Evolutionary conservation across 2,329 filamentous ascomycete species (phyloP).

Genomic region (Paecilomyces sp.): DNA sequence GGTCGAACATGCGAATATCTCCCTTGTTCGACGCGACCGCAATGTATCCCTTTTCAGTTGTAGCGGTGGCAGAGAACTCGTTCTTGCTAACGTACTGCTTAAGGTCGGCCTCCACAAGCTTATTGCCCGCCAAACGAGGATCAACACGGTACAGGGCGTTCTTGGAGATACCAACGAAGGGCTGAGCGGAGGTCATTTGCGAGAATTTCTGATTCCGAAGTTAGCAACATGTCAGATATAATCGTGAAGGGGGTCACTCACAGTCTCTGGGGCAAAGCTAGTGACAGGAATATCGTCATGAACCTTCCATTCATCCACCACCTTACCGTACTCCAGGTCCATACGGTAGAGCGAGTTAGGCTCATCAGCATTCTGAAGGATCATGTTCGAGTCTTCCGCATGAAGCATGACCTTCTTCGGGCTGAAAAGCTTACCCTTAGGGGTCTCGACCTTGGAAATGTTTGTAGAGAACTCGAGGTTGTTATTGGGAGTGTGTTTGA

Average conservation of each 20-base stretch:
- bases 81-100: slow-evolving; percentile 98
- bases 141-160: slow-evolving; percentile 94
- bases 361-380: slow-evolving; percentile 73
- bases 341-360: slow-evolving; percentile 92
- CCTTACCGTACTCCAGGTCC: slow-evolving; percentile 96
- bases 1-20: slow-evolving; percentile 93
- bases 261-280: slow-evolving; percentile 84
- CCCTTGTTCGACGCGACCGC: slow-evolving; percentile 97
- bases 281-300: slow-evolving; percentile 92
- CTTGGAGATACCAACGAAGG: slow-evolving; percentile 85
- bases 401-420: slow-evolving; percentile 97
- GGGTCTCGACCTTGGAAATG: slow-evolving; percentile 91
- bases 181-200: slow-evolving; percentile 92
- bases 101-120: slow-evolving; percentile 84
- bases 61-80: slow-evolving; percentile 89
- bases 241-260: slow-evolving; percentile 26
- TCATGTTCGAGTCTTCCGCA: slow-evolving; percentile 81
- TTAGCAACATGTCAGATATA: slow-evolving; percentile 16
- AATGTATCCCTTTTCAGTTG: slow-evolving; percentile 93
- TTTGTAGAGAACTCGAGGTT: slow-evolving; percentile 93
- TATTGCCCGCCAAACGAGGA: slow-evolving; percentile 80
- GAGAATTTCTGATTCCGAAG: slow-evolving; percentile 65
- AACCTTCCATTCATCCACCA: slow-evolving; percentile 97
- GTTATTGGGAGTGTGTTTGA: slow-evolving; percentile 92
- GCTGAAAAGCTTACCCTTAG: slow-evolving; percentile 77